A percentile compares a stretch with the other conserved stretches of the same genome.
Conservation (phyloP, 768 basidiomycete species). For the Hericium erinaceus region DNA sequence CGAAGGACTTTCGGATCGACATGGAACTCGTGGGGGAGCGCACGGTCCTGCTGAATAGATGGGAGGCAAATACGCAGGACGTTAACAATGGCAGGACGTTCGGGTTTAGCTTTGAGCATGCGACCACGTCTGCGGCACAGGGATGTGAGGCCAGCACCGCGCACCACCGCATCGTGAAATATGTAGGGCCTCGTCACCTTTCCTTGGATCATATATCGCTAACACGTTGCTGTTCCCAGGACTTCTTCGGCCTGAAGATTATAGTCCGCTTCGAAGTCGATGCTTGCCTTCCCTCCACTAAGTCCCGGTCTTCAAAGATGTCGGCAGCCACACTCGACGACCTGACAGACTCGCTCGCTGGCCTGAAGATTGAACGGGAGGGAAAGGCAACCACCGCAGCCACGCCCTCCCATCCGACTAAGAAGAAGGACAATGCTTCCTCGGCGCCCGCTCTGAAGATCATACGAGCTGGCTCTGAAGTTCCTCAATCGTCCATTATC, state of each 20-base stretch:
- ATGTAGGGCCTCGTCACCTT: background rate
- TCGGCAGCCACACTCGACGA: background rate
- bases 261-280: constrained; percentile 53
- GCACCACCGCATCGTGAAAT: background rate
- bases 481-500: constrained; percentile 14
- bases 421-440: constrained; percentile 20
- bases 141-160: constrained; percentile 44
- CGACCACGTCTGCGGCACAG: constrained; percentile 35
- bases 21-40: background rate
- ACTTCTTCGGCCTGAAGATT: constrained; percentile 48
- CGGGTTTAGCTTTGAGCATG: constrained; percentile 56
- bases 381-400: background rate
- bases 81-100: constrained; percentile 28
- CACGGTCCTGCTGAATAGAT: background rate
- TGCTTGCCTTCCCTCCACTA: constrained; percentile 13
- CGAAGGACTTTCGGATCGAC: background rate
- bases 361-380: background rate
- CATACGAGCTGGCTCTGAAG: background rate
- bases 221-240: constrained; percentile 26
- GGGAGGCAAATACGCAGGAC: constrained; percentile 13
- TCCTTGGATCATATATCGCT: background rate
- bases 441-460: constrained; percentile 25
- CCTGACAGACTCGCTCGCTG: background rate
- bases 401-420: background rate
- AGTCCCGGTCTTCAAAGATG: background rate